phyloP scores from a whole-genome alignment of 2,329 filamentous ascomycete species.

The Hypoxylon sp. region DNA sequence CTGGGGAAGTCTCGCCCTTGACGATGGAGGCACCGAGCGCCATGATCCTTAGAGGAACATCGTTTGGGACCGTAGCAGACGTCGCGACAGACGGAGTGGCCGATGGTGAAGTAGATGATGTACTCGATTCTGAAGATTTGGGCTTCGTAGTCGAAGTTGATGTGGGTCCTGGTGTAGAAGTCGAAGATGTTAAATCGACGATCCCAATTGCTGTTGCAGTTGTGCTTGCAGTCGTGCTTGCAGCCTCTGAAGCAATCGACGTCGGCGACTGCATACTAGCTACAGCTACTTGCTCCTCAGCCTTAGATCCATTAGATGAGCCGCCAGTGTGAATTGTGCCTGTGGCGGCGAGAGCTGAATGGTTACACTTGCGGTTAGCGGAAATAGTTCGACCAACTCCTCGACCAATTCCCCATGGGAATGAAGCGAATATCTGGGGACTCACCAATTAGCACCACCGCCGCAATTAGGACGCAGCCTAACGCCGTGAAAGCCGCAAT shows the following conservation, averaged over 20 bases:
- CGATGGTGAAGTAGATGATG: constrained; percentile 15
- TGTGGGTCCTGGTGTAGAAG: constrained; percentile 14
- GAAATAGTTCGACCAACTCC: neutral
- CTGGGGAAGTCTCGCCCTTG: constrained; percentile 47
- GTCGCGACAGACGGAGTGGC: constrained; percentile 11
- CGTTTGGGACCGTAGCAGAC: constrained; percentile 16
- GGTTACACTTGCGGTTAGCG: constrained; percentile 19
- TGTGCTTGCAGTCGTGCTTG: constrained; percentile 22
- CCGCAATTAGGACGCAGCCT: constrained; percentile 22
- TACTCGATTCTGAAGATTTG: constrained; percentile 10
- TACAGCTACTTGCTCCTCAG: constrained; percentile 15
- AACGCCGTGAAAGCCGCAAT: constrained; percentile 28
- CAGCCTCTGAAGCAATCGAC: constrained; percentile 1
- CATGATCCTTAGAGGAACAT: constrained; percentile 56
- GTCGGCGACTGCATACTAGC: constrained; percentile 9
- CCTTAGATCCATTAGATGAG: constrained; percentile 24
- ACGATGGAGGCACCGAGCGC: constrained; percentile 50
- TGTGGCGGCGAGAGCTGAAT: constrained; percentile 34
- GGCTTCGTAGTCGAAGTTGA: constrained; percentile 5
- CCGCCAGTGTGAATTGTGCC: constrained; percentile 23
- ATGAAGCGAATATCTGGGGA: neutral
- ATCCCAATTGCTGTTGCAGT: constrained; percentile 11
- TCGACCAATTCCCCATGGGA: neutral
- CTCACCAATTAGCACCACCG: constrained; percentile 40
- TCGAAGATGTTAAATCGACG: neutral